phyloP scores from a whole-genome alignment of 306 rosid genomes.

The Phaseolus lunatus region DNA sequence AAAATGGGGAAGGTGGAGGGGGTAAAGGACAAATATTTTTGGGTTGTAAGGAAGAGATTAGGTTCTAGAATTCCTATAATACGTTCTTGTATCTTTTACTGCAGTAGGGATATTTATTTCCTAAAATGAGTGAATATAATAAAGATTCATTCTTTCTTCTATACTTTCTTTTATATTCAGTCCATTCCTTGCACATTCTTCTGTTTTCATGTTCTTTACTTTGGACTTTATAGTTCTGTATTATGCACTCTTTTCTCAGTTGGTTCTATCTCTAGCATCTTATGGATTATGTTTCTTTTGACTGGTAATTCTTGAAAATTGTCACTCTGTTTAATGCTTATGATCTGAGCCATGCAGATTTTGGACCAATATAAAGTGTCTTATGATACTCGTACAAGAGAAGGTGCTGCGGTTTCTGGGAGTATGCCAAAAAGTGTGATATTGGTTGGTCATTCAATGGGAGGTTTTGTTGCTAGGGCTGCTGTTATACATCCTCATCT shows the following conservation, averaged over 20 bases:
- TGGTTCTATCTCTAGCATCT: constrained; percentile 14
- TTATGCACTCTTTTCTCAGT: constrained; percentile 32
- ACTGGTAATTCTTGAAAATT: constrained; percentile 30
- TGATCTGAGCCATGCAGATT: constrained; percentile 65
- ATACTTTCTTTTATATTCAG: too few relatives aligned
- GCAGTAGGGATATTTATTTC: too few relatives aligned
- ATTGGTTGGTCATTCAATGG: constrained; percentile 99
- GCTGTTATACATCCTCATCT: constrained; percentile 80
- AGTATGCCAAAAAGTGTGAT: constrained; percentile 88
- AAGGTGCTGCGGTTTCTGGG: constrained; percentile 75
- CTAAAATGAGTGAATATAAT: too few relatives aligned
- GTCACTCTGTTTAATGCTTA: constrained; percentile 34
- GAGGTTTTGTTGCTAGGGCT: constrained; percentile 99
- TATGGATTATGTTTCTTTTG: constrained; percentile 22
- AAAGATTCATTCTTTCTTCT: too few relatives aligned
- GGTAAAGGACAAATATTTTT: too few relatives aligned
- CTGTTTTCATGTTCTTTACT: constrained; percentile 28
- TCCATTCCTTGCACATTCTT: not conserved
- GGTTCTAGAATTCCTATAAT: too few relatives aligned
- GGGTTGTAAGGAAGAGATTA: too few relatives aligned
- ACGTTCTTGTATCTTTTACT: too few relatives aligned
- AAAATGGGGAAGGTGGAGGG: too few relatives aligned
- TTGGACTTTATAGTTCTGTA: constrained; percentile 33
- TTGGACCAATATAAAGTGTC: constrained; percentile 90
- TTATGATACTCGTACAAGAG: constrained; percentile 76